Conservation (phyloP, 352 stramenopile species). For the Pythium oligandrum region DNA sequence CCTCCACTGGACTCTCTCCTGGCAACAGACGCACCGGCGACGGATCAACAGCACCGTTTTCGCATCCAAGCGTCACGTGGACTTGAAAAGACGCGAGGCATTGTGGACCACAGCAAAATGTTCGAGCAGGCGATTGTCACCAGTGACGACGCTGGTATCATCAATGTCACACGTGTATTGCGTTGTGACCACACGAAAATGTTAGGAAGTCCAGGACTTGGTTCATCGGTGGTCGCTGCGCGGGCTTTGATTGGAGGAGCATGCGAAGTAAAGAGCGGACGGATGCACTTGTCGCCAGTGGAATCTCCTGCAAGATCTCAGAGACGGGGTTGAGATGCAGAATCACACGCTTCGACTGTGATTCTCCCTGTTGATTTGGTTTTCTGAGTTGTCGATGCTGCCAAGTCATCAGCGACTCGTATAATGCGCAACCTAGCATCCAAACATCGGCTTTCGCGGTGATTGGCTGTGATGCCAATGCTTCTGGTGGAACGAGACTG, state of each 20-base stretch:
- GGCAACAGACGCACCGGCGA: background rate
- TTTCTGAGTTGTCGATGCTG: conserved; percentile 29
- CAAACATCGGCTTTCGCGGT: conserved; percentile 50
- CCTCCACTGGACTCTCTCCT: background rate
- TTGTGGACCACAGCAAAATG: conserved; percentile 18
- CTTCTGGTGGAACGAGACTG: conserved; percentile 39
- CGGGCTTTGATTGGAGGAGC: conserved; percentile 53
- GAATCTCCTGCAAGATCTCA: conserved; percentile 43
- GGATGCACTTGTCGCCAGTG: conserved; percentile 32
- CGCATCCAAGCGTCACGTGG: conserved; percentile 1
- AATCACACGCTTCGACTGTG: background rate
- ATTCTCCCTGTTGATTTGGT: background rate
- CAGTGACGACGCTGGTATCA: background rate
- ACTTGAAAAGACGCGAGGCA: conserved; percentile 16
- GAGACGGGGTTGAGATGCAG: conserved; percentile 36
- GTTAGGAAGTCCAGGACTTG: conserved; percentile 56
- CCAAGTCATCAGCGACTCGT: conserved; percentile 50
- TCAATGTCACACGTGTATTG: background rate
- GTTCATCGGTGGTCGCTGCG: conserved; percentile 48
- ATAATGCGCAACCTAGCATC: conserved; percentile 62
- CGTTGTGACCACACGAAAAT: conserved; percentile 21
- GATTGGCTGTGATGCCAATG: conserved; percentile 13
- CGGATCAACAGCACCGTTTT: background rate
- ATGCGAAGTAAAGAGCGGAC: conserved; percentile 57
- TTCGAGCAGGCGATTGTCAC: too few relatives aligned